Percentiles rank a stretch among this genome's conserved stretches.
Evolutionary conservation across 371 early-diverging fungal species (phyloP).

Genomic region (Lichtheimia ornata): DNA sequence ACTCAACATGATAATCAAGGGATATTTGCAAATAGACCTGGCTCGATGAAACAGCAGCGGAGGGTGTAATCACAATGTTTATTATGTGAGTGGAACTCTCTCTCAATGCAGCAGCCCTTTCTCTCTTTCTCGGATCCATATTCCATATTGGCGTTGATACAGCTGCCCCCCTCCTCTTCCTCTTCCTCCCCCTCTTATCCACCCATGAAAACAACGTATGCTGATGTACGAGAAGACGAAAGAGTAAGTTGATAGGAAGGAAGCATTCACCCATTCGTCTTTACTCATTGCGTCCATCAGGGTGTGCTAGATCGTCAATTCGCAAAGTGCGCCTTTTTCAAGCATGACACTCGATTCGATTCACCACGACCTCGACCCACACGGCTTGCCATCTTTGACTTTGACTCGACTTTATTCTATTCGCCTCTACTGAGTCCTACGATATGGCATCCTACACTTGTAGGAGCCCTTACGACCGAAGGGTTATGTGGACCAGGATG

Average conservation of each 20-base stretch:
- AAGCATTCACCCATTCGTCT: neutral
- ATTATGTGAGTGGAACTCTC: too few relatives aligned
- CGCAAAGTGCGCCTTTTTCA: conserved; percentile 11
- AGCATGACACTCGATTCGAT: neutral
- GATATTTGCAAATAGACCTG: too few relatives aligned
- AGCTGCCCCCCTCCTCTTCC: neutral
- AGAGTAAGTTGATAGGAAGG: neutral
- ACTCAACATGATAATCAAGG: too few relatives aligned
- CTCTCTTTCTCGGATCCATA: too few relatives aligned
- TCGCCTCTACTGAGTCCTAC: conserved; percentile 80
- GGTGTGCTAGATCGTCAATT: conserved; percentile 19
- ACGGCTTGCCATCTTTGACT: conserved; percentile 70
- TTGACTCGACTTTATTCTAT: conserved; percentile 87
- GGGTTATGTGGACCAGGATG: conserved; percentile 66
- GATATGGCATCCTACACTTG: conserved; percentile 68
- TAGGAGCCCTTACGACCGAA: conserved; percentile 54
- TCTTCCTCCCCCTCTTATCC: neutral
- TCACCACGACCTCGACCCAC: conserved; percentile 16
- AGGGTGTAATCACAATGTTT: too few relatives aligned
- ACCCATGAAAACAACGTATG: conserved; percentile 1
- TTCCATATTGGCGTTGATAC: too few relatives aligned
- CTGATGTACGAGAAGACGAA: neutral
- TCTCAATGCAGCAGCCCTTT: too few relatives aligned
- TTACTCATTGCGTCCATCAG: neutral
- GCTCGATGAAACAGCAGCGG: too few relatives aligned